Evolutionary conservation across 169 alveolate species (phyloP).

Genomic region (Cryptosporidium xiaoi): DNA sequence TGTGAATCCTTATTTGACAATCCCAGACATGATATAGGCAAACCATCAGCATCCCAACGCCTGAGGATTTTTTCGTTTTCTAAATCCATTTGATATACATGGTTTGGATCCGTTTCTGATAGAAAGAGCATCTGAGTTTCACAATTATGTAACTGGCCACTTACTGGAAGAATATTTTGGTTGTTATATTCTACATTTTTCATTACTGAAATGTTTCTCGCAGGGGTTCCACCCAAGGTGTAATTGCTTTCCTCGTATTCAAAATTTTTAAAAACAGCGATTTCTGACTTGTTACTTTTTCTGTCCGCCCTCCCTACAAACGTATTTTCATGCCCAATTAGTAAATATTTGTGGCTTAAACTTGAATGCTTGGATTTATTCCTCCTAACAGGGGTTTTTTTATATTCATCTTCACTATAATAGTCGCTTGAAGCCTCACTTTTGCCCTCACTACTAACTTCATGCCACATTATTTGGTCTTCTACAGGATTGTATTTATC

Average conservation of each 20-base stretch:
- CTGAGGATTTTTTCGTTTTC: constrained; percentile 76
- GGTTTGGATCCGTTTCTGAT: constrained; percentile 75
- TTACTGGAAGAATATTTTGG: constrained; percentile 57
- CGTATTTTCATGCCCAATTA: constrained; percentile 69
- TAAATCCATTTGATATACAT: constrained; percentile 79
- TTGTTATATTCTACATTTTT: constrained; percentile 72
- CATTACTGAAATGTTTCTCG: constrained; percentile 46
- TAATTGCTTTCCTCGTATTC: constrained; percentile 37
- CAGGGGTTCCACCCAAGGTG: constrained; percentile 43
- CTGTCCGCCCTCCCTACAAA: constrained; percentile 74
- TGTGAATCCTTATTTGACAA: constrained; percentile 76
- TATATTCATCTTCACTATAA: background rate
- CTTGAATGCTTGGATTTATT: background rate
- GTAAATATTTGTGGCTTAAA: constrained; percentile 73
- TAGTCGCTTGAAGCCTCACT: background rate
- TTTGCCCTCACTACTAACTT: background rate
- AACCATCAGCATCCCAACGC: constrained; percentile 79
- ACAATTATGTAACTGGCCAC: constrained; percentile 76
- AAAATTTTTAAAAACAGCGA: constrained; percentile 57
- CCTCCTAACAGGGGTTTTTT: constrained; percentile 24
- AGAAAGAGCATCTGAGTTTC: constrained; percentile 77
- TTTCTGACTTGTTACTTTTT: constrained; percentile 37
- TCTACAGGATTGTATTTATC: constrained; percentile 24
- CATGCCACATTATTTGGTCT: constrained; percentile 51
- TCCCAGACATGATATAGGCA: constrained; percentile 76